These are phyloP conservation scores for Alternaria brassicae DNA, from an alignment of 2,329 filamentous ascomycete genomes.

Conservation along the genomic window DNA sequence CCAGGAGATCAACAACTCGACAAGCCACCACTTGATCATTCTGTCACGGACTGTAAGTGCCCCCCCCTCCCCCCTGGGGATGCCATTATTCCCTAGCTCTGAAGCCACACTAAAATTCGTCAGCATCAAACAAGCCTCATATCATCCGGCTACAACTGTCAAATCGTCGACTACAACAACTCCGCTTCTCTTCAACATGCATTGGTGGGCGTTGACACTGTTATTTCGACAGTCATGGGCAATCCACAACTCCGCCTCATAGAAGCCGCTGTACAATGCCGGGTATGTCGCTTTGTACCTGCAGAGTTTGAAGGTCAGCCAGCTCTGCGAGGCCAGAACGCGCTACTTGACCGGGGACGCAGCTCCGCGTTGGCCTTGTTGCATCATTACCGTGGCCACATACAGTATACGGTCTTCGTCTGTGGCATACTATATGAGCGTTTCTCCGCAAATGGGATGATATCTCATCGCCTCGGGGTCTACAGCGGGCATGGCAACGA, in stretches of 20 bases:
- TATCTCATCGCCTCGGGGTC: conserved; percentile 64
- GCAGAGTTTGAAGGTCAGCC: conserved; percentile 77
- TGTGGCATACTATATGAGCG: conserved; percentile 80
- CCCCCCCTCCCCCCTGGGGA: too few species aligned
- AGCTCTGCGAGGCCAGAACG: conserved; percentile 60
- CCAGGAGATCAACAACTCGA: conserved; percentile 65
- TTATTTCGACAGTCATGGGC: conserved; percentile 76
- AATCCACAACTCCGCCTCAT: conserved; percentile 73
- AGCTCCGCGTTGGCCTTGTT: conserved; percentile 64
- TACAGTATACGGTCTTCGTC: conserved; percentile 73
- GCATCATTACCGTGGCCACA: conserved; percentile 62
- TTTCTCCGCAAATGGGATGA: conserved; percentile 72
- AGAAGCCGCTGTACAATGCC: conserved; percentile 69
- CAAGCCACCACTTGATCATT: conserved; percentile 73
- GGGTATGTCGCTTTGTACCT: conserved; percentile 74
- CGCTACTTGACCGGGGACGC: conserved; percentile 68
- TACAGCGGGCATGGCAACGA: conserved; percentile 63
- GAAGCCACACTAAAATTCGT: conserved; percentile 15
- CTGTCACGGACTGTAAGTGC: conserved; percentile 68
- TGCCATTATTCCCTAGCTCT: too few species aligned
- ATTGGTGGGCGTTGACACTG: conserved; percentile 74
- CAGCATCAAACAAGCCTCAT: conserved; percentile 64
- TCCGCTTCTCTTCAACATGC: conserved; percentile 66
- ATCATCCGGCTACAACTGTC: conserved; percentile 68
- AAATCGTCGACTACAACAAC: conserved; percentile 71